Conservation (phyloP, 305 asterid genomes). For the Fraxinus sp. region DNA sequence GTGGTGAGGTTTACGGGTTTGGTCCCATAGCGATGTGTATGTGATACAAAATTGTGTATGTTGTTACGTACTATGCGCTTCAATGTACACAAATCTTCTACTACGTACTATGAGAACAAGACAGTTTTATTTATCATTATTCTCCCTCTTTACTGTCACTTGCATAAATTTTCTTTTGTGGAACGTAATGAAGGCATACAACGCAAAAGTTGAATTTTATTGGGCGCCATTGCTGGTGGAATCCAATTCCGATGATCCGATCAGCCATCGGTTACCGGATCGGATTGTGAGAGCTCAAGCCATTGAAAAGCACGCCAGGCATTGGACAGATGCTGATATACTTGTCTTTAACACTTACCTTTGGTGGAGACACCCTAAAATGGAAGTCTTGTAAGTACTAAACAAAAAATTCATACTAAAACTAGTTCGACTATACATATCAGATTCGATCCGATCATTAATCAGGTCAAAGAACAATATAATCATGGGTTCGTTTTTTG, state of each 20-base stretch:
- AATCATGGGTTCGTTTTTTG: background rate
- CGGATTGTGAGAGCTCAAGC: constrained; percentile 69
- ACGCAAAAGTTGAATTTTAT: constrained; percentile 78
- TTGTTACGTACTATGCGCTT: background rate
- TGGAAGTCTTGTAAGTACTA: constrained; percentile 61
- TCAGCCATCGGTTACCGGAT: constrained; percentile 61
- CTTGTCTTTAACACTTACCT: constrained; percentile 74
- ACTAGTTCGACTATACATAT: background rate
- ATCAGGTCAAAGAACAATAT: background rate
- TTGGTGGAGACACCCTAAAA: constrained; percentile 77
- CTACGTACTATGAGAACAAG: background rate
- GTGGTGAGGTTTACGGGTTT: background rate
- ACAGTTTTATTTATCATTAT: background rate
- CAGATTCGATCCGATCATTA: background rate
- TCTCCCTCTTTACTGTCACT: background rate
- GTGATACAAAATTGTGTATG: background rate
- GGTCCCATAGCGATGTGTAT: background rate
- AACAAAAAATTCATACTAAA: background rate
- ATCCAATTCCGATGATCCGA: constrained; percentile 85
- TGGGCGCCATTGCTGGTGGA: constrained; percentile 89
- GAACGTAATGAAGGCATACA: constrained; percentile 58
- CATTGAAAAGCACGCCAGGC: constrained; percentile 72
- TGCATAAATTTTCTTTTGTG: background rate
- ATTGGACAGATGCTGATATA: constrained; percentile 72
- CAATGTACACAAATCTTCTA: background rate